Evolutionary conservation across 2,329 filamentous ascomycete genomes (phyloP).

Genomic region (Scleromitrula shiraiana): DNA sequence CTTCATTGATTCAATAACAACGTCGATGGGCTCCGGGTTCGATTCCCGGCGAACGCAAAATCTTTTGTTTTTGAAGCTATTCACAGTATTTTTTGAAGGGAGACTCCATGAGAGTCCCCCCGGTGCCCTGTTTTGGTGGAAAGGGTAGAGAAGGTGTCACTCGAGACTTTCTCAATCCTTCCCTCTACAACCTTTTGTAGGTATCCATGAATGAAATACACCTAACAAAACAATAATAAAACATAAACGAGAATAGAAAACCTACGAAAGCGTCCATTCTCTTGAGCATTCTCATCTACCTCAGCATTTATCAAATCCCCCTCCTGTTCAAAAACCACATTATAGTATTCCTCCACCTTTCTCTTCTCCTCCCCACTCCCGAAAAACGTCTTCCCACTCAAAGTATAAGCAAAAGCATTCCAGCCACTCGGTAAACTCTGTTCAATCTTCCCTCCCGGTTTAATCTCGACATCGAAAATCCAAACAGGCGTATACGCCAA

Average conservation of each 20-base stretch:
- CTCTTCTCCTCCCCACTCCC: conserved; percentile 42
- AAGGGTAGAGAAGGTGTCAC: not conserved
- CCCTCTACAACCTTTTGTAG: no score
- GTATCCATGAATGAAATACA: not conserved
- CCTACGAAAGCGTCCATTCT: conserved; percentile 37
- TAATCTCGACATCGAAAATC: conserved; percentile 76
- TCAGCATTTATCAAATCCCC: conserved; percentile 69
- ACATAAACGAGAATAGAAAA: not conserved
- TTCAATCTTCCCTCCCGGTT: conserved; percentile 67
- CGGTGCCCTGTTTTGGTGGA: conserved; percentile 1
- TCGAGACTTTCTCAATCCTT: no score
- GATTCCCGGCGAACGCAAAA: conserved; percentile 26
- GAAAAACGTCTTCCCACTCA: conserved; percentile 65
- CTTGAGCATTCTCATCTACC: conserved; percentile 57
- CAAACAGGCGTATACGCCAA: conserved; percentile 96
- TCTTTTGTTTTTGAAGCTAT: conserved; percentile 4
- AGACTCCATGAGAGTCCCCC: not conserved
- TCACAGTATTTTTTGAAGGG: not conserved
- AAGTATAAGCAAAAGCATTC: conserved; percentile 84
- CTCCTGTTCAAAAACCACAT: conserved; percentile 75
- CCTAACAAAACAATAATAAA: not conserved
- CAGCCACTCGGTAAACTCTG: conserved; percentile 73
- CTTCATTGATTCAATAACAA: not conserved
- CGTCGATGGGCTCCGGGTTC: conserved; percentile 27
- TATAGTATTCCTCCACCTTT: conserved; percentile 66